Conservation (phyloP, 129 eudicot genomes). For the Solidago caesia region DNA sequence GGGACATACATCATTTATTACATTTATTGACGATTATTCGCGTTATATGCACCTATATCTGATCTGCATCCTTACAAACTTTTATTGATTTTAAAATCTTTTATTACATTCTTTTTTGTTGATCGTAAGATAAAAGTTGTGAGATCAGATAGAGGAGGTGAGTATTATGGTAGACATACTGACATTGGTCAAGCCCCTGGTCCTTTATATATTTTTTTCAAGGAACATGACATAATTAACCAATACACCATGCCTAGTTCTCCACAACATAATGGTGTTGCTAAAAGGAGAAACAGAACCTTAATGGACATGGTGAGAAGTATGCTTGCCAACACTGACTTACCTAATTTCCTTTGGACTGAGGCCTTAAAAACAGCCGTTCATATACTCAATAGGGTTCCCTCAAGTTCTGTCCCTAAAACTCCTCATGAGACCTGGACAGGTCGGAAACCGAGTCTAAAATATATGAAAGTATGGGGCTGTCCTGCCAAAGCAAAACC, state of each 20-base stretch:
- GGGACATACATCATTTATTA: background rate
- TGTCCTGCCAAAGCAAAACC: too few relatives aligned
- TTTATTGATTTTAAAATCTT: too few relatives aligned
- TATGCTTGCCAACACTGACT: background rate
- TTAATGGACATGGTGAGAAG: background rate
- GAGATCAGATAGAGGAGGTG: background rate
- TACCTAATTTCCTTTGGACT: background rate
- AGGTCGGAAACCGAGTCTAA: background rate
- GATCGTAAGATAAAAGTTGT: background rate
- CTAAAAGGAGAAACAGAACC: constrained; percentile 4
- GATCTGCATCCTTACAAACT: too few relatives aligned
- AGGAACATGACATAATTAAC: constrained; percentile 3
- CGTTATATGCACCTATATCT: background rate
- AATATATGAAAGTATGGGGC: too few relatives aligned
- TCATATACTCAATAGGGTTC: background rate
- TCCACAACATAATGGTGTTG: background rate
- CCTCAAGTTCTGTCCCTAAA: background rate
- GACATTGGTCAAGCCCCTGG: constrained; percentile 8
- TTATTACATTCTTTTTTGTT: too few relatives aligned
- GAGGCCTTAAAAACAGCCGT: background rate
- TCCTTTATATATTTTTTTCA: constrained; percentile 6
- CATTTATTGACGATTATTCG: background rate
- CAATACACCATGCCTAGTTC: constrained; percentile 11
- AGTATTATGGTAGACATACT: constrained; percentile 10
- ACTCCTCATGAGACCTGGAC: background rate